phyloP scores from a whole-genome alignment of 2,329 filamentous ascomycete species.

The Grosmannia clavigera region DNA sequence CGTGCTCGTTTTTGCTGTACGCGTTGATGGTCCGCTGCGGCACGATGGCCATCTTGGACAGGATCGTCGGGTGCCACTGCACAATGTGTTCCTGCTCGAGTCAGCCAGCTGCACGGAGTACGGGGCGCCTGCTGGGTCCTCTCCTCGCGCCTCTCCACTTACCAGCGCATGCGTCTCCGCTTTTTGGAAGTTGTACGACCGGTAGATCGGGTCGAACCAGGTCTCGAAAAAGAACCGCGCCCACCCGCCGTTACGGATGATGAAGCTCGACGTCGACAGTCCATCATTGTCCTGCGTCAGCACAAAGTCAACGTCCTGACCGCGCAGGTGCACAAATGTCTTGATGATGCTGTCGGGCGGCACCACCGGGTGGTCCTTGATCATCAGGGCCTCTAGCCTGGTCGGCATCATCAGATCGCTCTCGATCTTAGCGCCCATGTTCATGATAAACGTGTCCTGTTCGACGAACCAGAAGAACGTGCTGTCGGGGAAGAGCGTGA shows the following conservation, averaged over 20 bases:
- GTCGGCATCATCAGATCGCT: slow-evolving; percentile 55
- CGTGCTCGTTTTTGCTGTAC: slow-evolving; percentile 48
- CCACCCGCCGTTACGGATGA: slow-evolving; percentile 79
- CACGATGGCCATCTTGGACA: slow-evolving; percentile 81
- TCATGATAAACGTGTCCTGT: slow-evolving; percentile 79
- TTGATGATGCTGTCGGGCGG: slow-evolving; percentile 95
- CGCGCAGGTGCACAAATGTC: slow-evolving; percentile 74
- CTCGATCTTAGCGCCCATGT: slow-evolving; percentile 57
- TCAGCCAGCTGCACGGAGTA: neutral
- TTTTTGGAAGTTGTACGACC: slow-evolving; percentile 92
- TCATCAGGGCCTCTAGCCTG: slow-evolving; percentile 65
- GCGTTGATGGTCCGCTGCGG: slow-evolving; percentile 75
- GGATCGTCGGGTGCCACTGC: slow-evolving; percentile 94
- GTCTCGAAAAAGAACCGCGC: slow-evolving; percentile 84
- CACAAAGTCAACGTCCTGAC: slow-evolving; percentile 66
- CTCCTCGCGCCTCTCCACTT: slow-evolving; percentile 19
- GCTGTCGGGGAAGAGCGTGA: slow-evolving; percentile 64
- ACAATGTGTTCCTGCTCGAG: slow-evolving; percentile 62
- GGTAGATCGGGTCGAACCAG: slow-evolving; percentile 92
- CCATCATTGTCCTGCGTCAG: slow-evolving; percentile 77
- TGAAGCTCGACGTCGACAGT: slow-evolving; percentile 62
- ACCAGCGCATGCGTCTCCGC: slow-evolving; percentile 86
- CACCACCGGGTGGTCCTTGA: slow-evolving; percentile 74
- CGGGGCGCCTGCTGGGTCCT: neutral
- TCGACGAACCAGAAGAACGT: slow-evolving; percentile 83